phyloP scores from a whole-genome alignment of 2,329 filamentous ascomycete genomes.

The Sphaerostilbella broomeana region DNA sequence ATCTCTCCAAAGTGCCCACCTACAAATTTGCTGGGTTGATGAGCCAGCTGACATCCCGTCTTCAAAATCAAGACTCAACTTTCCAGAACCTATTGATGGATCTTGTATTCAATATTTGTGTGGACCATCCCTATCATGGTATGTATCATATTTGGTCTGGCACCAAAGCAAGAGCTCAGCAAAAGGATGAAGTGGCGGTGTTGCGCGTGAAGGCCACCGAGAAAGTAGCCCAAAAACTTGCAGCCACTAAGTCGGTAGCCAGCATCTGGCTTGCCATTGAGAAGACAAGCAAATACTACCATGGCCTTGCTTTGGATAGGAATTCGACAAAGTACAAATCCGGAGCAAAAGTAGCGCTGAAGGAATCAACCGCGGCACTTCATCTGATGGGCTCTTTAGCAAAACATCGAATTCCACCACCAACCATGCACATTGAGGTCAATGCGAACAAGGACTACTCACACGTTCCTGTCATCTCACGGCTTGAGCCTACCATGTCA shows the following conservation, averaged over 20 bases:
- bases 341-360: slow-evolving; percentile 57
- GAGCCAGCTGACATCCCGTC: slow-evolving; percentile 92
- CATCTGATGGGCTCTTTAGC: slow-evolving; percentile 57
- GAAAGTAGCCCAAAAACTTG: slow-evolving; percentile 57
- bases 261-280: slow-evolving; percentile 65
- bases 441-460: slow-evolving; percentile 69
- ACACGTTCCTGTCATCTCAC: slow-evolving; percentile 64
- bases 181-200: slow-evolving; percentile 66
- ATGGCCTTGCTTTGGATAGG: slow-evolving; percentile 57
- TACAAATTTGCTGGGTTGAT: slow-evolving; percentile 88
- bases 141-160: slow-evolving; percentile 96
- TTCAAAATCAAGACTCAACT: slow-evolving; percentile 61
- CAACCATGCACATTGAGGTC: slow-evolving; percentile 79
- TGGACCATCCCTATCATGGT: slow-evolving; percentile 90
- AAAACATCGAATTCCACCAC: slow-evolving; percentile 70
- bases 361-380: slow-evolving; percentile 56
- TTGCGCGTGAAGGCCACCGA: slow-evolving; percentile 69
- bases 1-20: slow-evolving; percentile 71
- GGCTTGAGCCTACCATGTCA: slow-evolving; percentile 67
- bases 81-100: slow-evolving; percentile 73
- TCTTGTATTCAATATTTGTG: slow-evolving; percentile 76
- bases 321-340: slow-evolving; percentile 61
- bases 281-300: slow-evolving; percentile 63
- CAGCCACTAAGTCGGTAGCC: slow-evolving; percentile 42
- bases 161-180: slow-evolving; percentile 60